Conservation (phyloP, 106 monocot species). For the Allium sativum region DNA sequence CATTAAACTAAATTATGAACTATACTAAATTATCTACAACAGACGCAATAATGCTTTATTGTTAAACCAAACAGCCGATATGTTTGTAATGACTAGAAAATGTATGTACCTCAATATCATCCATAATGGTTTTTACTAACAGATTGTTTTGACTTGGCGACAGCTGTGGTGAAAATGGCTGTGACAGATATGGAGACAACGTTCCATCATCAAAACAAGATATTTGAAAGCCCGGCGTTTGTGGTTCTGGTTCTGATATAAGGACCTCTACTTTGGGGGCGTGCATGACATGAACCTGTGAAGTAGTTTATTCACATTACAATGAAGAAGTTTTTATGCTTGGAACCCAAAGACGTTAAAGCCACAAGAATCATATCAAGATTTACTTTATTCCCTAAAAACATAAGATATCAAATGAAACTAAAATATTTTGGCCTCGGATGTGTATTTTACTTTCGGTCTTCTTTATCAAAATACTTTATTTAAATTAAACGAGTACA, state of each 20-base stretch:
- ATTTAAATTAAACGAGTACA: too few species aligned
- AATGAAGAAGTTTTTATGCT: too few species aligned
- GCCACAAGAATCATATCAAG: too few species aligned
- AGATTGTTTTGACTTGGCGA: background rate
- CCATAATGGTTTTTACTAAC: constrained; percentile 1
- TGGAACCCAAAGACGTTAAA: too few species aligned
- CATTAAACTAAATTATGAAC: too few species aligned
- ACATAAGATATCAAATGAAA: too few species aligned
- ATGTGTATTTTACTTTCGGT: too few species aligned
- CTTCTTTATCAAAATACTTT: too few species aligned
- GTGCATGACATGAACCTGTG: constrained; percentile 14
- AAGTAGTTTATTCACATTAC: background rate
- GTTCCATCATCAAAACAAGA: constrained; percentile 2
- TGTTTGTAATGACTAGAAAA: background rate
- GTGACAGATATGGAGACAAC: background rate
- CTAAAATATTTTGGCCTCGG: too few species aligned
- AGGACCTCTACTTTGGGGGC: constrained; percentile 13
- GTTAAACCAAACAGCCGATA: background rate
- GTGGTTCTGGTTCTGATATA: background rate
- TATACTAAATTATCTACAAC: too few species aligned
- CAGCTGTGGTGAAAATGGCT: background rate
- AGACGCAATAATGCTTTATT: background rate
- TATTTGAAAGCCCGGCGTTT: background rate
- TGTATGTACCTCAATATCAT: constrained; percentile 10
- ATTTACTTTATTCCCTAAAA: too few species aligned